Base-by-base conservation (phyloP, 768 basidiomycete species). In the Lactifluus piperatus region DNA sequence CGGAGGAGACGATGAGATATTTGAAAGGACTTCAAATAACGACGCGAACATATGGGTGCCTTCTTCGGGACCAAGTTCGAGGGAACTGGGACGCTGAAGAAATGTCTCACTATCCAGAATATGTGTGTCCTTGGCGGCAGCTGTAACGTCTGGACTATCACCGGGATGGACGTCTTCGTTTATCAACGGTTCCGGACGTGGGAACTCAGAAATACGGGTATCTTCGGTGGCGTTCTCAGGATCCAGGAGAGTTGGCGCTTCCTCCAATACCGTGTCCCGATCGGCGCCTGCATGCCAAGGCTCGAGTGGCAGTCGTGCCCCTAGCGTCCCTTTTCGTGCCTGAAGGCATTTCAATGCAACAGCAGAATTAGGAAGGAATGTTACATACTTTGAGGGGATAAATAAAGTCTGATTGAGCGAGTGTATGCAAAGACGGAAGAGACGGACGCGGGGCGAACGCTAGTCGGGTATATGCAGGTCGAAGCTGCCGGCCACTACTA, bases 391-490 rank as follows among this genome's bases (percentile, higher is more conserved):
- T 75, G 63, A 66, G 71, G 14, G 75, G 73, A 9, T 72, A 58
- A 34, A 70, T 60, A 14, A 74, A 62, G 52, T 74, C 69, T 60
- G 71, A 68, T 43, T 70, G 70, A 10, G 76, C 68, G 26, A 78
- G 72, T 3, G 72, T 68, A 54, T 71, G 66, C 37, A 78, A 62
- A 0, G 78, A 75, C 0, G 77, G 77, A 24, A 78, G 62, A 1
- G 77, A 78, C 3, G 78, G 77, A 30, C 73, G 72, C 1, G 72
- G 51, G 0, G 64, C 51, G 39, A 78, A 75, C 1, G 76, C 77
- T 10, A 75, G 77, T 18, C 68, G 71, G 11, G 76, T 77, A 52
- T 73, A 61, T 0, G 77, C 77, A 1, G 77, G 75, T 26, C 71
- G 75, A 24, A 55, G 63, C 58, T 74, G 75, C 24, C 63, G 56